Evolutionary conservation across 1,284 basidiomycete species (phyloP).

Genomic region (Neonothopanus nambi): DNA sequence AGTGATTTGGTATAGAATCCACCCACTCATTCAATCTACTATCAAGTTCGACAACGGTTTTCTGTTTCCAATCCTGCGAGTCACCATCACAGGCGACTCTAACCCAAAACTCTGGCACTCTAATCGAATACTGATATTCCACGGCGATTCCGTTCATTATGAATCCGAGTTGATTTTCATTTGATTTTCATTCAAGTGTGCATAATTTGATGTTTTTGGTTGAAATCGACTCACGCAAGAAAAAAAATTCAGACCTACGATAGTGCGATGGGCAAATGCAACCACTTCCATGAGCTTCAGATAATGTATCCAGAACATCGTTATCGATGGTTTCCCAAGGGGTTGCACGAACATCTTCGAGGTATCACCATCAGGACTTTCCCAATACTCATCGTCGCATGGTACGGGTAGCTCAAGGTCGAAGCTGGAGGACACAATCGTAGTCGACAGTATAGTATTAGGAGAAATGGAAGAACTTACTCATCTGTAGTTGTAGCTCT

Average conservation of each 20-base stretch:
- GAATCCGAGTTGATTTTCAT: too few relatives aligned
- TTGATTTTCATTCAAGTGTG: too few relatives aligned
- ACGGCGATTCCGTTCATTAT: too few relatives aligned
- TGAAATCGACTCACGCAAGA: neutral
- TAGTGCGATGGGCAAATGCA: slow-evolving; percentile 11
- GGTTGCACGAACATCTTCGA: slow-evolving; percentile 9
- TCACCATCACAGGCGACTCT: neutral
- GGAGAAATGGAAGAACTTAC: slow-evolving; percentile 8
- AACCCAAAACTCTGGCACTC: slow-evolving; percentile 1
- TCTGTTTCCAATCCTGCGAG: slow-evolving; percentile 7
- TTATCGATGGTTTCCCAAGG: neutral
- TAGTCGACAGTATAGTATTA: neutral
- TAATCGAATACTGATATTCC: slow-evolving; percentile 3
- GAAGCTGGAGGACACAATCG: slow-evolving; percentile 6
- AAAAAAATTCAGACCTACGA: slow-evolving; percentile 9
- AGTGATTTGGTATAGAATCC: slow-evolving; percentile 4
- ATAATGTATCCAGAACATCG: slow-evolving; percentile 8
- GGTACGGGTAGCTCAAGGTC: slow-evolving; percentile 14
- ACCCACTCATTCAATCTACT: slow-evolving; percentile 5
- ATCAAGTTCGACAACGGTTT: slow-evolving; percentile 7
- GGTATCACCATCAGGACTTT: slow-evolving; percentile 1
- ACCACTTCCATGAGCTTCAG: slow-evolving; percentile 15
- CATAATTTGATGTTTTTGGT: too few relatives aligned
- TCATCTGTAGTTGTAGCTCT: slow-evolving; percentile 13
- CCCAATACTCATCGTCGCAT: slow-evolving; percentile 15